Evolutionary conservation across 495 filamentous ascomycete species (phyloP), one percentile per base, ranked within the genome.

Genomic region (Acidiella bohemica): DNA sequence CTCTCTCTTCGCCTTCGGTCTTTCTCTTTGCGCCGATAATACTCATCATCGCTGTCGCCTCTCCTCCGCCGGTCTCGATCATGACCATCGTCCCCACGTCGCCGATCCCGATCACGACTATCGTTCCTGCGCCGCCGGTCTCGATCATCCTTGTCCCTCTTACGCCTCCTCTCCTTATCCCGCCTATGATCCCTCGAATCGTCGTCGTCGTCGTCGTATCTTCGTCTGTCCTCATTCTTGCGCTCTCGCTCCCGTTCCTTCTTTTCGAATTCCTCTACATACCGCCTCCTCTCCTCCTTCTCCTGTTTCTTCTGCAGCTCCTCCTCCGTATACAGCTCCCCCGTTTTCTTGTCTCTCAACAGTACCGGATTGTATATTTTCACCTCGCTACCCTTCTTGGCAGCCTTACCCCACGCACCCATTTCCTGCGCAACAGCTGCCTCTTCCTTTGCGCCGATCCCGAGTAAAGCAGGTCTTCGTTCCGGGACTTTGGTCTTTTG

Each of bases 361-460:
- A 76, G 60, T 3, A 84, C 67, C 0, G 79, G 79, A 59, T 71
- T 78, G 48, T 82, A 83, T 2, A 68, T 61, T 32, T 70, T 66
- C 39, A 76, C 70, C 12, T 59, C 62, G 44, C 70, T 71, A 5
- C 67, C 67, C 29, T 64, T 62, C 61, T 75, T 80, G 23, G 72
- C 71, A 4, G 68, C 68, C 55, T 78, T 80, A 1, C 75, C 80
- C 76, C 81, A 84, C 0, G 74, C 73, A 2, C 81, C 81, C 11
- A 81, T 53, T 47, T 93, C 86, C 29, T 79, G 73, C 29, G 80
- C 81, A 10, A 74, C 76, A 14, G 80, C 80, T 4, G 68, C 64
- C 36, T 81, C 73, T 52, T 78, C 39, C 48, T 82, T 84, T 8
- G 81, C 82, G 3, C 90, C 90, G 22, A 99, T 77, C 0, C 92